Percentiles rank a stretch among this genome's conserved stretches.
Conservation (phyloP, 140 eudicot species). For the Flaveria floridana region DNA sequence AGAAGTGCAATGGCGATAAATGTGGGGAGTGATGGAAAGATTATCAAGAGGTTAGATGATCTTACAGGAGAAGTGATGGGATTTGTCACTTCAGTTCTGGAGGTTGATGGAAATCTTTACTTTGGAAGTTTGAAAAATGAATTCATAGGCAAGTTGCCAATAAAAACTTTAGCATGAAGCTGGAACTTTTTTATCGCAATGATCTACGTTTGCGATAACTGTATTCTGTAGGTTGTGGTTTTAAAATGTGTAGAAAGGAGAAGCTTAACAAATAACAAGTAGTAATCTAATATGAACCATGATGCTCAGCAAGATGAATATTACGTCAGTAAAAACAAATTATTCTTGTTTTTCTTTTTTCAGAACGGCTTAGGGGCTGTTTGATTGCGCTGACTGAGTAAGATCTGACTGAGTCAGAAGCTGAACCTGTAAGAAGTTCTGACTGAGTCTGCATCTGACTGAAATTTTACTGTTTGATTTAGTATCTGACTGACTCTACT, state of each 20-base stretch:
- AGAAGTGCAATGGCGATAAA: conserved; percentile 60
- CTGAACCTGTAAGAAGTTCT: too few relatives aligned
- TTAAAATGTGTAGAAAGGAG: neutral
- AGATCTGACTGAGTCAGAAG: too few relatives aligned
- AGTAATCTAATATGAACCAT: conserved; percentile 12
- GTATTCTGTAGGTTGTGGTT: neutral
- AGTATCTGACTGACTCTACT: too few relatives aligned
- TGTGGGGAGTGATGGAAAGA: conserved; percentile 62
- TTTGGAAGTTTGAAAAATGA: conserved; percentile 57
- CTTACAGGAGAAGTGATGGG: conserved; percentile 64
- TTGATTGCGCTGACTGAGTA: too few relatives aligned
- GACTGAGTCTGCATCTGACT: too few relatives aligned
- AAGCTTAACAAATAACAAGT: neutral
- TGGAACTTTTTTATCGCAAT: neutral
- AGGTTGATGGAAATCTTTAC: conserved; percentile 66
- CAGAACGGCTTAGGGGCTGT: neutral
- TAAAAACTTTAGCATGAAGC: conserved; percentile 17
- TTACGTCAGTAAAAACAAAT: neutral
- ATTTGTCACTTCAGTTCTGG: conserved; percentile 76
- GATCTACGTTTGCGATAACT: neutral
- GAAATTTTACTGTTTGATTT: too few relatives aligned
- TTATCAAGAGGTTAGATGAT: conserved; percentile 59
- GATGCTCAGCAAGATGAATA: neutral
- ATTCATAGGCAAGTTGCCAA: conserved; percentile 63
- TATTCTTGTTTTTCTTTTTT: neutral